Base-by-base conservation (phyloP, 352 stramenopile genomes). In the Peronospora belbahrii region DNA sequence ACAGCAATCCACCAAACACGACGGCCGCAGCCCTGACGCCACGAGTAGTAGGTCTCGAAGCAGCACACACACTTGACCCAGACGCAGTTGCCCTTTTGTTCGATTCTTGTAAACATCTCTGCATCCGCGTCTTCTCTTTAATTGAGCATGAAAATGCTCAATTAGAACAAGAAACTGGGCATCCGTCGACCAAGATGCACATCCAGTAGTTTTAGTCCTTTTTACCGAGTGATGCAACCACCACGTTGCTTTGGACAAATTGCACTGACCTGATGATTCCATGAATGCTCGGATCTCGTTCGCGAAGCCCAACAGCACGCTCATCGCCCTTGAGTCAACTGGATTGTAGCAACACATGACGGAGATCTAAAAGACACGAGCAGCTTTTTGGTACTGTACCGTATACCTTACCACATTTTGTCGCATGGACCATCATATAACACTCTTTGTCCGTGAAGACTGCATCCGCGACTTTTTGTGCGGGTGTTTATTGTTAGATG, bases 1-100 rank as follows among this genome's bases (percentile, higher is more conserved):
- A n/a, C n/a, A n/a, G n/a, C n/a, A n/a, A n/a, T n/a, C n/a, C n/a
- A n/a, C n/a, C n/a, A n/a, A n/a, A n/a, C n/a, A n/a, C n/a, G n/a
- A n/a, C n/a, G n/a, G n/a, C n/a, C n/a, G n/a, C n/a, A n/a, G n/a
- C n/a, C n/a, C n/a, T n/a, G n/a, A n/a, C n/a, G n/a, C n/a, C n/a
- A n/a, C n/a, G n/a, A n/a, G n/a, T n/a, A n/a, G n/a, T 37, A 78
- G 33, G 22, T 78, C 54, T 19, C 51, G 56, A 31, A 78, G 32
- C 27, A 78, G 36, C 30, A 70, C 23, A 0, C 50, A 30, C 32
- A 74, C 31, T 46, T 78, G 61, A 20, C 37, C 15, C 23, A 44
- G 30, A 14, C 6, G 56, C 9, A 75, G 24, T 1, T 35, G 43
- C 19, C 27, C 2, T 28, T 23, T 52, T 14, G 25, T 44, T 31